Evolutionary conservation across 768 basidiomycete genomes (phyloP).

Genomic region (Lepiota venenata): DNA sequence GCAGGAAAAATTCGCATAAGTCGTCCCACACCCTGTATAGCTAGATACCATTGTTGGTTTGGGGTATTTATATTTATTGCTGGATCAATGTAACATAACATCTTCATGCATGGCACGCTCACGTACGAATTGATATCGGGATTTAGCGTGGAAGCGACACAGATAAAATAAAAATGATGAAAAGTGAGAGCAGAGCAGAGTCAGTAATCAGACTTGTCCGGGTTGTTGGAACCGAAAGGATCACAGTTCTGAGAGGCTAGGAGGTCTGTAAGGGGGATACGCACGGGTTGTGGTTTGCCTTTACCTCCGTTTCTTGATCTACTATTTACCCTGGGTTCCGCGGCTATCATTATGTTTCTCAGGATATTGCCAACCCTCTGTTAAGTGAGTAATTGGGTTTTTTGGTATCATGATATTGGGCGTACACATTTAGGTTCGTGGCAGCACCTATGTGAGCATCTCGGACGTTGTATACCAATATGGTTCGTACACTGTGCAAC

Average conservation of each 20-base stretch:
- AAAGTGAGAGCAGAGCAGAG: too few species aligned
- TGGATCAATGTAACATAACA: too few species aligned
- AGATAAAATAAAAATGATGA: too few species aligned
- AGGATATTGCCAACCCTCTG: neutral
- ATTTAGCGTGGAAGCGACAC: too few species aligned
- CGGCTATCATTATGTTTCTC: neutral
- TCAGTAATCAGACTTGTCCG: too few species aligned
- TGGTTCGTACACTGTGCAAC: conserved; percentile 17
- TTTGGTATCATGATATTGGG: neutral
- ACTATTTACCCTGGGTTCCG: conserved; percentile 10
- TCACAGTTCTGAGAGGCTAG: neutral
- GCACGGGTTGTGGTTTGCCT: neutral
- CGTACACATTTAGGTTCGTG: conserved; percentile 22
- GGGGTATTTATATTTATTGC: too few species aligned
- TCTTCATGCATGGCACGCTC: too few species aligned
- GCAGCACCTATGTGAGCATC: conserved; percentile 27
- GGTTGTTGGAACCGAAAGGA: too few species aligned
- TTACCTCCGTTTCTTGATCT: neutral
- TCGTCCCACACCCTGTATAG: too few species aligned
- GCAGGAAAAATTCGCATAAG: neutral
- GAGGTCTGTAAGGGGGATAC: conserved; percentile 2
- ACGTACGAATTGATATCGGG: too few species aligned
- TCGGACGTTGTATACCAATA: conserved; percentile 19
- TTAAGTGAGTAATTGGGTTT: neutral
- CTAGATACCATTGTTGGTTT: too few species aligned